Base-by-base conservation (phyloP, 1,139 yeast species). In the Taphrina wiesneri region DNA sequence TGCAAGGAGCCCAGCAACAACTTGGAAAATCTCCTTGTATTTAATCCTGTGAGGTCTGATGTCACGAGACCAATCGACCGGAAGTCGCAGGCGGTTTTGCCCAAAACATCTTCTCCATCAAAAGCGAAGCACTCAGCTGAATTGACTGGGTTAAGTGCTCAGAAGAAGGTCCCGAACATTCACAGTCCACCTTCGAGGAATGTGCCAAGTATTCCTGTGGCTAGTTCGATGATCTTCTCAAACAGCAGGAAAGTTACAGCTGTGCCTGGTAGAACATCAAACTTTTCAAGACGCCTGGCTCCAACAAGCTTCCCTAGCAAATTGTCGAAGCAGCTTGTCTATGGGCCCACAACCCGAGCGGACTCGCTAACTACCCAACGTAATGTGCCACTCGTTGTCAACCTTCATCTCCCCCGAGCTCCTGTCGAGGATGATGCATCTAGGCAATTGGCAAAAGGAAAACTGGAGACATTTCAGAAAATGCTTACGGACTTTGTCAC, bases 401-500 rank as follows among this genome's bases (percentile, higher is more conserved):
- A 52, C 34, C 25, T 34, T 2, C 56, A 52, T 32, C 30, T 52
- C 2, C 56, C 56, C 34, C 41, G 45, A 34, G 28, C 13, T 6
- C 45, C 15, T 2, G n/a, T 25, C 5, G 45, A 52, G 2, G 45
- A 34, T 34, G 39, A 25, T 3, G 28, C 28, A 30, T 6, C 45
- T 15, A 17, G 11, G 19, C 45, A 15, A 13, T 5, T 21, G 41
- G 45, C 43, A 7, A 32, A 34, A 21, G 21, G 34, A 34, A 32
- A 52, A 23, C 28, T 54, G 49, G 49, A 36, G 2, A 15, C 19
- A 13, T 54, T 54, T 39, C 26, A 32, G 23, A 5, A 21, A 32
- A 54, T 54, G 59, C 59, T 54, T 19, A 25, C 9, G 25, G n/a
- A 25, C 21, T 54, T 54, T 25, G 46, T 54, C 5, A 6, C 30